These are phyloP conservation scores for Sugiyamaella chiloensis DNA, from an alignment of 805 yeast genomes.

Conservation along the genomic window DNA sequence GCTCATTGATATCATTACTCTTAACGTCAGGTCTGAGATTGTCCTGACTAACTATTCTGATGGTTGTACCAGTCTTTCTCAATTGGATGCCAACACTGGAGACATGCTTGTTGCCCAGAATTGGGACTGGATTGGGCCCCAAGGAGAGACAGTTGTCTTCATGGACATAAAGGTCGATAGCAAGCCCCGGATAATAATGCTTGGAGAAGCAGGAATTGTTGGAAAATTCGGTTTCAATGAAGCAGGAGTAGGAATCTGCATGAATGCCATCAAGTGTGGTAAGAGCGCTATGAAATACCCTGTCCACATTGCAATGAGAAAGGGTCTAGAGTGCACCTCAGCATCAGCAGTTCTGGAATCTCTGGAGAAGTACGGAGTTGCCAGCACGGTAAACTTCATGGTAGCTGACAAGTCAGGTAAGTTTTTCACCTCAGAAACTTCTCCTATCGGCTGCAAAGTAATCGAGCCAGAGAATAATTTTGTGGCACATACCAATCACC, in stretches of 20 bases:
- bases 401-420: constrained; percentile 13
- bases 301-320: constrained; percentile 37
- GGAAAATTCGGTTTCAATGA: constrained; percentile 37
- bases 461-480: background rate
- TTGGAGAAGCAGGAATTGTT: constrained; percentile 38
- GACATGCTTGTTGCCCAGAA: constrained; percentile 36
- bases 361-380: constrained; percentile 13
- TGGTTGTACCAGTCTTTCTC: constrained; percentile 39
- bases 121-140: constrained; percentile 42
- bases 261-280: constrained; percentile 36
- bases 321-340: constrained; percentile 31
- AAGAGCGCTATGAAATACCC: constrained; percentile 34
- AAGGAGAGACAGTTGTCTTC: constrained; percentile 28
- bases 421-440: constrained; percentile 3
- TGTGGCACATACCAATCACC: background rate
- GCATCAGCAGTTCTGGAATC: constrained; percentile 24
- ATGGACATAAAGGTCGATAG: constrained; percentile 27
- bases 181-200: constrained; percentile 29
- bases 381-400: constrained; percentile 20
- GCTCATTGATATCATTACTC: constrained; percentile 36
- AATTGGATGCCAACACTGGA: constrained; percentile 24
- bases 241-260: constrained; percentile 33
- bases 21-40: constrained; percentile 41
- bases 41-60: constrained; percentile 31
- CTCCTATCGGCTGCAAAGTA: constrained; percentile 4